Conservation (phyloP, 192 early-diverging fungal species). For the Gonapodya sp. region DNA sequence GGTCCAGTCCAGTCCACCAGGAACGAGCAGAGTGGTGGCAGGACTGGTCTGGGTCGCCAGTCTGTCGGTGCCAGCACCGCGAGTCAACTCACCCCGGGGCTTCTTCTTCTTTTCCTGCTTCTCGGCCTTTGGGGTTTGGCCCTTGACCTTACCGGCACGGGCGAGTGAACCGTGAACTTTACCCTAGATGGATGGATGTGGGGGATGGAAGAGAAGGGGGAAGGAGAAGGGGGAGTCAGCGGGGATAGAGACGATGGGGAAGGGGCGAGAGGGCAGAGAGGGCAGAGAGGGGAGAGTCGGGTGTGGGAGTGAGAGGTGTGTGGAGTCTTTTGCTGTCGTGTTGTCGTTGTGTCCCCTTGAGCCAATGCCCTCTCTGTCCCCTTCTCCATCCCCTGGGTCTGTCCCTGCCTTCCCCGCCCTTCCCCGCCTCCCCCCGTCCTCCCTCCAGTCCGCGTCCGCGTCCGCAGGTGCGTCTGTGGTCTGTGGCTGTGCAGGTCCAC, state of each 20-base stretch:
- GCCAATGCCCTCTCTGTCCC: neutral
- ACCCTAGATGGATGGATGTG: conserved; percentile 71
- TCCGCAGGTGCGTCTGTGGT: neutral
- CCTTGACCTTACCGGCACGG: conserved; percentile 99
- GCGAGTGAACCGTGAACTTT: conserved; percentile 99
- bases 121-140: conserved; percentile 96
- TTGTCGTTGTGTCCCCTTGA: no score
- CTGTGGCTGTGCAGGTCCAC: neutral
- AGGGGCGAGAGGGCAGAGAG: no score
- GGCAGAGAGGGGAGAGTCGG: no score
- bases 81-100: conserved; percentile 17
- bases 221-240: no score
- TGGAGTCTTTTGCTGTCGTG: no score
- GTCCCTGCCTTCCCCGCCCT: conserved; percentile 20
- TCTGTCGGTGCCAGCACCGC: no score
- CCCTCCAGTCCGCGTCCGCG: conserved; percentile 19
- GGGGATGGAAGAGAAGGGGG: no score
- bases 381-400: neutral
- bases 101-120: conserved; percentile 97
- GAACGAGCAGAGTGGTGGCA: no score
- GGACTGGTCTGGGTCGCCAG: no score
- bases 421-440: conserved; percentile 17
- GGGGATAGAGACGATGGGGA: no score
- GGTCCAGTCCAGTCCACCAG: no score
- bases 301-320: no score